phyloP scores from a whole-genome alignment of 2,329 filamentous ascomycete species.

The Cytospora paraplurivora region DNA sequence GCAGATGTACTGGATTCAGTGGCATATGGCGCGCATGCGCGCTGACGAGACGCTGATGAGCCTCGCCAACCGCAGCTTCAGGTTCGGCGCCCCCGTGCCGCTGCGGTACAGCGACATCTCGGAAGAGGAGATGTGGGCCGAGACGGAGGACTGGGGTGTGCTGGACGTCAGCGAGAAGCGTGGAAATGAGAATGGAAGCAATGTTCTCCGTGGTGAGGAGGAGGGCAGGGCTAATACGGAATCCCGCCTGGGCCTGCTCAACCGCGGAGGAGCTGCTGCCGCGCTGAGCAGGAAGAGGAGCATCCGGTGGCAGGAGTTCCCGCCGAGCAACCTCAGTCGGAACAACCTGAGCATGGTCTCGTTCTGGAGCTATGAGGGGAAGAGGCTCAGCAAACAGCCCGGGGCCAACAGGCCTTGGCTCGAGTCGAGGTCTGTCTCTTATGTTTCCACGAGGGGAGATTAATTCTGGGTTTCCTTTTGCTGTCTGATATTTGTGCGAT shows the following conservation, averaged over 20 bases:
- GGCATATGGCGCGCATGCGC: conserved; percentile 39
- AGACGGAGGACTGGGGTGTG: conserved; percentile 31
- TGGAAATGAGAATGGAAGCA: conserved; percentile 3
- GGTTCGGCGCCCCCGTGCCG: conserved; percentile 30
- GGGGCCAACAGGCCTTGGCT: conserved; percentile 21
- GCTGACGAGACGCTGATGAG: conserved; percentile 27
- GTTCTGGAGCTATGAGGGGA: conserved; percentile 24
- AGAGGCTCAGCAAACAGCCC: conserved; percentile 26
- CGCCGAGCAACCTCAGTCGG: conserved; percentile 25
- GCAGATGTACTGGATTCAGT: conserved; percentile 58
- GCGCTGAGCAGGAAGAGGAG: conserved; percentile 25
- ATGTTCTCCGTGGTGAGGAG: conserved; percentile 3
- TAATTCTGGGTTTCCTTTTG: background rate
- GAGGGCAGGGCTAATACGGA: background rate
- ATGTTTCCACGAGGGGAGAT: conserved; percentile 19
- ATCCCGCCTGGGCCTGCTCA: background rate
- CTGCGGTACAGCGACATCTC: conserved; percentile 31
- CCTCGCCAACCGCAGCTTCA: conserved; percentile 29
- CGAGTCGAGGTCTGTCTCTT: conserved; percentile 26
- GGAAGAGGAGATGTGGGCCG: conserved; percentile 31
- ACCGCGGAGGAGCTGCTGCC: background rate
- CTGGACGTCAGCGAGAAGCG: conserved; percentile 27
- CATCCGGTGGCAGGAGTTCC: conserved; percentile 29
- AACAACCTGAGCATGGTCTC: conserved; percentile 19
- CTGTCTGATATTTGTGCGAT: background rate